A percentile compares a stretch with the other conserved stretches of the same genome.
Evolutionary conservation across 257 asterid species (phyloP).

Genomic region (Gynochthodes officinalis): DNA sequence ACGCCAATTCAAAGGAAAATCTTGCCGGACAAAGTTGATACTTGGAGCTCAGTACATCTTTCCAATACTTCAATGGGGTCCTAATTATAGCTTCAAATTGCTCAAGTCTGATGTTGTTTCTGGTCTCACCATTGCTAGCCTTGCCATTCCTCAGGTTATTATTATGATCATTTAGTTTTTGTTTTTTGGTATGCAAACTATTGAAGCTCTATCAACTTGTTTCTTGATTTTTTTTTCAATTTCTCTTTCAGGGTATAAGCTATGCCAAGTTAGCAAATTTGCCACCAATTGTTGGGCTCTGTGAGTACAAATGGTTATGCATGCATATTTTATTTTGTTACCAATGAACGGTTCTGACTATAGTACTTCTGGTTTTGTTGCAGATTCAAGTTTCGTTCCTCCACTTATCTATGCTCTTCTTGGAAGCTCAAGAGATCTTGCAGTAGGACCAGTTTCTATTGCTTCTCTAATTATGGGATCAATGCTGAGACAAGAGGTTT

Average conservation of each 20-base stretch:
- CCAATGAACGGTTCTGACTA: no score
- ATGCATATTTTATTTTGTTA: not conserved
- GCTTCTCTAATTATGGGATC: conserved; percentile 80
- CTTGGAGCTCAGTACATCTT: conserved; percentile 68
- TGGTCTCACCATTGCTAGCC: conserved; percentile 94
- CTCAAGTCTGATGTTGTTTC: conserved; percentile 80
- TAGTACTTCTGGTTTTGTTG: conserved; percentile 9
- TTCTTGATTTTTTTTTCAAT: not conserved
- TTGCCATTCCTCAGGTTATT: conserved; percentile 82
- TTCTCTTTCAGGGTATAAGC: conserved; percentile 66
- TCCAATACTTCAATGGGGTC: conserved; percentile 82
- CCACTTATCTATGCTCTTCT: conserved; percentile 77
- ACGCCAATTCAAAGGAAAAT: conserved; percentile 64
- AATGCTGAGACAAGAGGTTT: conserved; percentile 69
- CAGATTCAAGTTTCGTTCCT: conserved; percentile 93
- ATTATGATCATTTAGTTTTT: not conserved
- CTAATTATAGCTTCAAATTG: conserved; percentile 46
- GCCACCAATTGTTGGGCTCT: conserved; percentile 89
- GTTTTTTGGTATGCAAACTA: no score
- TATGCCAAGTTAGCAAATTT: conserved; percentile 88
- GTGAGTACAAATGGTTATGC: conserved; percentile 37
- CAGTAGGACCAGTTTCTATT: conserved; percentile 85
- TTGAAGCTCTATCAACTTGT: not conserved
- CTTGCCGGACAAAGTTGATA: conserved; percentile 32
- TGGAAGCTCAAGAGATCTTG: conserved; percentile 92